Evolutionary conservation across 108 stramenopile species (phyloP).

Genomic region (Cyclotella choctawhatcheeana): DNA sequence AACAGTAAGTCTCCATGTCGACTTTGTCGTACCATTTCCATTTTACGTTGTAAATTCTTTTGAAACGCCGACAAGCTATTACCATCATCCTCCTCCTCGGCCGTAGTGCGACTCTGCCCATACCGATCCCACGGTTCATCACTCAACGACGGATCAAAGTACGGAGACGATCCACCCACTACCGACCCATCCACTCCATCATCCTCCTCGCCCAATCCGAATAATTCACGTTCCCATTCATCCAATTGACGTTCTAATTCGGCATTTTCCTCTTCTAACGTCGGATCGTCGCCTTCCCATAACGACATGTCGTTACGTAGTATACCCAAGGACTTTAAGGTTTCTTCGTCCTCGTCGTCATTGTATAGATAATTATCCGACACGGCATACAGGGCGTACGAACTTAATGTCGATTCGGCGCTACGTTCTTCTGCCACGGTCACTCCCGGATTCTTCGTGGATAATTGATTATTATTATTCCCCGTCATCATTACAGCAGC

Average conservation of each 20-base stretch:
- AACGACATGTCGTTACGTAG: constrained; percentile 32
- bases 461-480: too few species aligned
- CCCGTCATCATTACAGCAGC: too few species aligned
- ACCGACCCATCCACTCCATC: constrained; percentile 49
- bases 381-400: constrained; percentile 62
- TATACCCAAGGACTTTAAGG: constrained; percentile 11
- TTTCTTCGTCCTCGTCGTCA: constrained; percentile 48
- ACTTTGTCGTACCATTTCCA: constrained; percentile 40
- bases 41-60: constrained; percentile 46
- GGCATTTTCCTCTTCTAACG: constrained; percentile 52
- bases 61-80: constrained; percentile 23
- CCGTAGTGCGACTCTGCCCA: constrained; percentile 34
- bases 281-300: constrained; percentile 43
- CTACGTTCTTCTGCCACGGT: constrained; percentile 41
- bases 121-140: constrained; percentile 86
- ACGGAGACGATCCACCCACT: constrained; percentile 51
- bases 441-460: constrained; percentile 32
- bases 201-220: too few species aligned
- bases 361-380: constrained; percentile 80
- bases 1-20: constrained; percentile 45
- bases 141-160: constrained; percentile 42
- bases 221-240: constrained; percentile 48
- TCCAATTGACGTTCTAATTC: constrained; percentile 54
- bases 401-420: constrained; percentile 66
- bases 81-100: too few species aligned